phyloP scores from a whole-genome alignment of 495 filamentous ascomycete species.

The Endocarpon pusillum region DNA sequence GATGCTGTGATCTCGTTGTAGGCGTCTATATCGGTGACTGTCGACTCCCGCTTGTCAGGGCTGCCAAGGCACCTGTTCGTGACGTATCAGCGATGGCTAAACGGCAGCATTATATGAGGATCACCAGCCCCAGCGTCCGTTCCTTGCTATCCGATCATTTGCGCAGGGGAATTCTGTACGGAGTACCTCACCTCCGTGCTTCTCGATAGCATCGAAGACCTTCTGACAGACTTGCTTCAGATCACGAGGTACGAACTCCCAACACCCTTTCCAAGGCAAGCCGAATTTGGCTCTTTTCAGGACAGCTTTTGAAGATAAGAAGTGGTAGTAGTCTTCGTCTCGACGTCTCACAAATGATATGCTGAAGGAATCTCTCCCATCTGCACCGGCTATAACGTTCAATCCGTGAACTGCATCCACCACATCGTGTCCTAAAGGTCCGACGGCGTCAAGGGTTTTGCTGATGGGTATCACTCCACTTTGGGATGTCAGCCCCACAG shows the following conservation, averaged over 20 bases:
- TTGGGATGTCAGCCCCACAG: slow-evolving; percentile 44
- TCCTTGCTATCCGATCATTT: no score
- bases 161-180: no score
- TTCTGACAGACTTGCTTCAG: slow-evolving; percentile 33
- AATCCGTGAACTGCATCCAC: slow-evolving; percentile 47
- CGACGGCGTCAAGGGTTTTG: slow-evolving; percentile 48
- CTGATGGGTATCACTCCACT: slow-evolving; percentile 48
- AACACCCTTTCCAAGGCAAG: slow-evolving; percentile 52
- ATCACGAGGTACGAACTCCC: slow-evolving; percentile 39
- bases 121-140: no score
- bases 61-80: no score
- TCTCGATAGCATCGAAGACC: no score
- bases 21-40: slow-evolving; percentile 54
- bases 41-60: slow-evolving; percentile 54
- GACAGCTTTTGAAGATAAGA: slow-evolving; percentile 30
- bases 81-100: no score
- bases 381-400: slow-evolving; percentile 47
- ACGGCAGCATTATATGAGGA: no score
- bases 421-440: slow-evolving; percentile 46
- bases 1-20: slow-evolving; percentile 56
- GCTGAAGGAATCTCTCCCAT: slow-evolving; percentile 40
- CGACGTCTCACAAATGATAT: no score
- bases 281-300: slow-evolving; percentile 49
- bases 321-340: slow-evolving; percentile 39
- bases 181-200: no score